Evolutionary conservation across 2,329 filamentous ascomycete genomes (phyloP).

Genomic region (Xylariales sp.): DNA sequence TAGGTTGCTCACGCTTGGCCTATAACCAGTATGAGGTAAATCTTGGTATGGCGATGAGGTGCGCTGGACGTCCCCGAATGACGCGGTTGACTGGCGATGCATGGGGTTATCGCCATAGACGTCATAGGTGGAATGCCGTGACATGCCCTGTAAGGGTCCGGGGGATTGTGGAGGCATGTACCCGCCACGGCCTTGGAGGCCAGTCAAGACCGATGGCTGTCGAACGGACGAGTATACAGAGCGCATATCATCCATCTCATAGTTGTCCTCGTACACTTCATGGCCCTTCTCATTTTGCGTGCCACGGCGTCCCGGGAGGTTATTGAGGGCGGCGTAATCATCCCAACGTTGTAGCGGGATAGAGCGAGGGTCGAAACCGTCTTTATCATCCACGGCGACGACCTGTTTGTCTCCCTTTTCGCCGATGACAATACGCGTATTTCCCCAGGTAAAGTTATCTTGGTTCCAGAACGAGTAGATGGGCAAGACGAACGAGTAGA

Average conservation of each 20-base stretch:
- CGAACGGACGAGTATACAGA: slow-evolving; percentile 94
- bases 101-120: slow-evolving; percentile 64
- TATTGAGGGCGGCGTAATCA: slow-evolving; percentile 88
- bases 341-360: slow-evolving; percentile 98
- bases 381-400: slow-evolving; percentile 84
- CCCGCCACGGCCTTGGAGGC: slow-evolving; percentile 75
- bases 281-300: slow-evolving; percentile 72
- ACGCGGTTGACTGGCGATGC: slow-evolving; percentile 78
- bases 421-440: slow-evolving; percentile 95
- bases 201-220: slow-evolving; percentile 87
- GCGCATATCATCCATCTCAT: slow-evolving; percentile 98
- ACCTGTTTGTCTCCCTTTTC: slow-evolving; percentile 92
- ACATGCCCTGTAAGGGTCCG: slow-evolving; percentile 70
- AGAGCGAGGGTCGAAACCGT: slow-evolving; percentile 87
- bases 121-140: slow-evolving; percentile 57
- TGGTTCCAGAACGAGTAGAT: slow-evolving; percentile 99
- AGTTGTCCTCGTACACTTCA: slow-evolving; percentile 77
- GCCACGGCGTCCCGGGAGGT: slow-evolving; percentile 90
- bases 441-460: slow-evolving; percentile 99
- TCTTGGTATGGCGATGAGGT: slow-evolving; percentile 71
- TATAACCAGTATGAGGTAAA: slow-evolving; percentile 57
- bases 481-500: slow-evolving; percentile 91
- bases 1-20: slow-evolving; percentile 72
- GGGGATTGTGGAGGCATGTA: slow-evolving; percentile 89
- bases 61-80: slow-evolving; percentile 66